Evolutionary conservation across 371 early-diverging fungal genomes (phyloP), one percentile per base, ranked within the genome.

Genomic region (Mucor indicus): DNA sequence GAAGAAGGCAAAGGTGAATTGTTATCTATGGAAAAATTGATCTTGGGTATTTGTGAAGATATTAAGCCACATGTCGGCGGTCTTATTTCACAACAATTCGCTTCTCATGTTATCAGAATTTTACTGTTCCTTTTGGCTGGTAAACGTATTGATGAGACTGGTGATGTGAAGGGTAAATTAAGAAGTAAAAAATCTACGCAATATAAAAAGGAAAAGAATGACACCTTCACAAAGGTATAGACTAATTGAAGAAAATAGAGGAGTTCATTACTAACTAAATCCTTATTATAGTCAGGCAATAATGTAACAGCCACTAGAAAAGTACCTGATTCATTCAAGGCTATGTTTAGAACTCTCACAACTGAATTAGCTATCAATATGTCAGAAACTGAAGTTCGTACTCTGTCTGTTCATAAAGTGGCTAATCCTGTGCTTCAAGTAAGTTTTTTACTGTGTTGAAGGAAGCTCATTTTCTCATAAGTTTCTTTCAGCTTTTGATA

Each of bases 391-490:
- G 79, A 80, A 42, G 67, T 86, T 12, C 81, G 86, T 20, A 65
- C 68, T 0, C 64, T 83, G 27, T 81, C 86, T 4, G 74, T 79
- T 1, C 79, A 89, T 50, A 72, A 76, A 22, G 81, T 87, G 6
- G 90, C 87, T 27, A 90, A 80, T 62, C 91, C 91, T 1, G 87
- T 90, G 0, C 61, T 92, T 33, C 93, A 92, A 55, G 68, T 72
- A 62, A 23, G 24, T 11, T n/a, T n/a, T 42, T 20, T 17, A 17
- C 12, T 16, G 17, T 11, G 32, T 29, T 22, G 22, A 21, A 24
- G 11, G 27, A 43, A 11, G 2, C 25, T 10, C 37, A 56, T 16
- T 0, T 12, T 47, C 19, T 20, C 29, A 27, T 7, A 22, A 11
- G 11, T 38, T 15, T 3, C 10, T 39, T 3, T 31, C 24, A 60